These are phyloP conservation scores for Kandelia obovata DNA, from an alignment of 345 rosid genomes.

Conservation along the genomic window DNA sequence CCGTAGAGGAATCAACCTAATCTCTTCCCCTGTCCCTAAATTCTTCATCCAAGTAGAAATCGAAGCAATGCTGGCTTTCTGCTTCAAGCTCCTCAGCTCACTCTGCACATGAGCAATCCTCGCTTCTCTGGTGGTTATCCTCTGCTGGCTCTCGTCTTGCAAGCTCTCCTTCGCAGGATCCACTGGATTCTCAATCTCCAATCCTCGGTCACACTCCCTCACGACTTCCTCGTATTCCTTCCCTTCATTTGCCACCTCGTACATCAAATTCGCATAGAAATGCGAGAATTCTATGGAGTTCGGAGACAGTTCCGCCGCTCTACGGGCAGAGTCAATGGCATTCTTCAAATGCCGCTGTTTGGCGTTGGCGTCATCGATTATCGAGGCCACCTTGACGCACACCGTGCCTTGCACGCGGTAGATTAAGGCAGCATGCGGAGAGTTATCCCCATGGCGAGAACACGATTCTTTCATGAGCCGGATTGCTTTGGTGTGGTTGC, in stretches of 20 bases:
- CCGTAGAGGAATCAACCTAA: conserved; percentile 63
- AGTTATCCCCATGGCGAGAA: conserved; percentile 42
- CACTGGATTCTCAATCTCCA: conserved; percentile 62
- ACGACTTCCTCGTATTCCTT: conserved; percentile 80
- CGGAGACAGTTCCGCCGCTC: conserved; percentile 67
- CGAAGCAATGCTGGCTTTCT: conserved; percentile 65
- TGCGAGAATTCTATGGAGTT: conserved; percentile 74
- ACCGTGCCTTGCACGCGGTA: conserved; percentile 80
- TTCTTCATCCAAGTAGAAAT: conserved; percentile 80
- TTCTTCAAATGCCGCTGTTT: conserved; percentile 63
- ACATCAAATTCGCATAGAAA: conserved; percentile 80
- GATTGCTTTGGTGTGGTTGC: conserved; percentile 78
- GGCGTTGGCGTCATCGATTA: conserved; percentile 62
- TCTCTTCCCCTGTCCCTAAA: conserved; percentile 80
- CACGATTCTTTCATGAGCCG: conserved; percentile 76
- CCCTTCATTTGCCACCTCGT: conserved; percentile 73
- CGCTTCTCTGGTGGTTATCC: conserved; percentile 56
- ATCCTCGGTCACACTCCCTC: conserved; percentile 77
- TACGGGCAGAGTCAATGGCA: conserved; percentile 67
- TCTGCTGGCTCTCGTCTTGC: conserved; percentile 81
- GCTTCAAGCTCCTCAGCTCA: conserved; percentile 68
- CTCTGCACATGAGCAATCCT: conserved; percentile 70
- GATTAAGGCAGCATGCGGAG: conserved; percentile 48
- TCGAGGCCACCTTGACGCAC: conserved; percentile 62
- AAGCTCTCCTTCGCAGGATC: conserved; percentile 91